Percentiles rank a stretch among this genome's conserved stretches.
phyloP scores from a whole-genome alignment of 306 rosid species.

The Carpinus fangiana region DNA sequence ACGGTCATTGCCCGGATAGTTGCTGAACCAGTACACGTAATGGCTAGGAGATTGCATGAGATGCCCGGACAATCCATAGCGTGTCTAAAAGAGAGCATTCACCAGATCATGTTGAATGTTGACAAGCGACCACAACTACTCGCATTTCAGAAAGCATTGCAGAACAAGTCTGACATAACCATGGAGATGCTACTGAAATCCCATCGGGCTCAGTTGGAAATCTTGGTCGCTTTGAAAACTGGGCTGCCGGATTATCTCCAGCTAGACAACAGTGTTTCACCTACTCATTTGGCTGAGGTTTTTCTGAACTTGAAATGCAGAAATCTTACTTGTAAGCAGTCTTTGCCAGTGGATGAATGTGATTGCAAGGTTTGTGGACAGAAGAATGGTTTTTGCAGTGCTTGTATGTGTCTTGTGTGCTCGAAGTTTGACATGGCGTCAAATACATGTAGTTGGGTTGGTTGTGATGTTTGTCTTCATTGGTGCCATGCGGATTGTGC shows the following conservation, averaged over 20 bases:
- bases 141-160: conserved; percentile 70
- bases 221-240: conserved; percentile 84
- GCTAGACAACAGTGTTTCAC: conserved; percentile 44
- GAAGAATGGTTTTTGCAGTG: conserved; percentile 92
- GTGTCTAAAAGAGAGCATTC: conserved; percentile 67
- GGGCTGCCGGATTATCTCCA: conserved; percentile 67
- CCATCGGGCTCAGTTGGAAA: conserved; percentile 75
- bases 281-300: conserved; percentile 77
- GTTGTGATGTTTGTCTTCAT: conserved; percentile 97
- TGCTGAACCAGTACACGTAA: conserved; percentile 67
- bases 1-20: conserved; percentile 62
- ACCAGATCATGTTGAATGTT: conserved; percentile 58
- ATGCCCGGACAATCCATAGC: conserved; percentile 57
- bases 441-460: conserved; percentile 95
- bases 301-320: conserved; percentile 75
- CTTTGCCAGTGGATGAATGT: conserved; percentile 92
- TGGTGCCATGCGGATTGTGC: conserved; percentile 98
- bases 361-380: conserved; percentile 91
- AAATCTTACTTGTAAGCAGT: conserved; percentile 68
- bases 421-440: conserved; percentile 91
- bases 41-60: conserved; percentile 80
- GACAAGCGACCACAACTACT: conserved; percentile 64
- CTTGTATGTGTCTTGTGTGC: conserved; percentile 95
- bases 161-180: conserved; percentile 71
- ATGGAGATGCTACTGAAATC: conserved; percentile 67